Conservation (phyloP, 805 yeast species). For the Wickerhamomyces hampshirensis region DNA sequence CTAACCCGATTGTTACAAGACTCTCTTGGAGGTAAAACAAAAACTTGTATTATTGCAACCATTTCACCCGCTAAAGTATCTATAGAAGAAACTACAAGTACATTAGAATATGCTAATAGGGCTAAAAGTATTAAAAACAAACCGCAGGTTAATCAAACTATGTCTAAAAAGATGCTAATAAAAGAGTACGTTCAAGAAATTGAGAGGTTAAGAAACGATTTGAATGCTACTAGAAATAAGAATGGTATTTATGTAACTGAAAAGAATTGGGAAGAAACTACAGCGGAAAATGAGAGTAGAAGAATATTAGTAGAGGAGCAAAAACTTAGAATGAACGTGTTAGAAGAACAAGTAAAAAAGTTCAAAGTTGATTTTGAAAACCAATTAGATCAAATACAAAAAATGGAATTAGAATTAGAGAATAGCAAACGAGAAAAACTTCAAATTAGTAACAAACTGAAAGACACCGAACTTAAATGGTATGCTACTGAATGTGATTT, state of each 20-base stretch:
- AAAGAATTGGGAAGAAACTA: slow-evolving; percentile 41
- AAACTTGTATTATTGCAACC: slow-evolving; percentile 79
- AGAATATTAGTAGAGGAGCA: slow-evolving; percentile 46
- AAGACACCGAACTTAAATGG: slow-evolving; percentile 3
- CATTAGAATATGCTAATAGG: slow-evolving; percentile 77
- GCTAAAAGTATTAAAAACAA: slow-evolving; percentile 72
- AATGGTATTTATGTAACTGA: slow-evolving; percentile 63
- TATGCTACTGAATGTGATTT: slow-evolving; percentile 10
- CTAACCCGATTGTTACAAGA: slow-evolving; percentile 75
- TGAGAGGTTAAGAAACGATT: slow-evolving; percentile 53
- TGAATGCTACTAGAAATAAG: slow-evolving; percentile 56
- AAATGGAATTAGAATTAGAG: slow-evolving; percentile 10
- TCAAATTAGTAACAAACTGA: slow-evolving; percentile 7
- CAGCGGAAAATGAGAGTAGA: slow-evolving; percentile 43
- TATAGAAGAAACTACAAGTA: slow-evolving; percentile 71
- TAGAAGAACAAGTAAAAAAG: slow-evolving; percentile 42
- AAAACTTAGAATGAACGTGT: slow-evolving; percentile 39
- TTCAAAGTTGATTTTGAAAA: slow-evolving; percentile 37
- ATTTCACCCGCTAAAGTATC: slow-evolving; percentile 73
- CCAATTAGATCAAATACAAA: slow-evolving; percentile 25
- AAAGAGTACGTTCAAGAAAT: slow-evolving; percentile 50
- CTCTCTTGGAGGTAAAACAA: slow-evolving; percentile 79
- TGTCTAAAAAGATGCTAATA: slow-evolving; percentile 55
- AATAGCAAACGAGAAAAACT: slow-evolving; percentile 11
- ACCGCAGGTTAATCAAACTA: slow-evolving; percentile 55